Conservation (phyloP, 768 basidiomycete species). For the Leccinellum luteum region DNA sequence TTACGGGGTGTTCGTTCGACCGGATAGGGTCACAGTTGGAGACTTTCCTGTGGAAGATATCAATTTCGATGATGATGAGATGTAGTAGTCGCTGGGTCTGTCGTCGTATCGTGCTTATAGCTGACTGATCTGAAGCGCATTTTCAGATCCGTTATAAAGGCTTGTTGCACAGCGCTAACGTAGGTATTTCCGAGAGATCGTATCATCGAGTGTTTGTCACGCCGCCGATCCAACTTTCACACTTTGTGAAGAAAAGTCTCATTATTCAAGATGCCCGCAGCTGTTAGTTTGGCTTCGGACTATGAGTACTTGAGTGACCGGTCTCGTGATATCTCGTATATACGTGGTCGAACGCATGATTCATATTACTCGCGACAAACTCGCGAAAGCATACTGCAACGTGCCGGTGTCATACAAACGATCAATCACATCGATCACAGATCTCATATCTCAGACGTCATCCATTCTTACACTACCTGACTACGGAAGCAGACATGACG, state of each 20-base stretch:
- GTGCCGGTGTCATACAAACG: not conserved
- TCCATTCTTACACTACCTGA: not conserved
- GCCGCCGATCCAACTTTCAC: too few species aligned
- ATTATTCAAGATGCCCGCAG: too few species aligned
- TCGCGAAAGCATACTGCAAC: not conserved
- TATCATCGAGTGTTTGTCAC: too few species aligned
- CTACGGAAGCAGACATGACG: not conserved
- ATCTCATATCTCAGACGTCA: not conserved
- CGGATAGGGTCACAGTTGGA: constrained; percentile 77
- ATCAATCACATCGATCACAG: not conserved
- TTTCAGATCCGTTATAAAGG: not conserved
- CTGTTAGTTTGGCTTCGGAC: too few species aligned
- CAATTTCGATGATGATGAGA: constrained; percentile 71
- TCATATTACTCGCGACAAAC: not conserved
- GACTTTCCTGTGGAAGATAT: constrained; percentile 87
- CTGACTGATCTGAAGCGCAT: not conserved
- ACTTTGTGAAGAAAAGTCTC: too few species aligned
- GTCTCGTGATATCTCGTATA: too few species aligned
- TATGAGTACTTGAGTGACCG: too few species aligned
- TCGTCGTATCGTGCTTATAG: not conserved
- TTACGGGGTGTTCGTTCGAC: constrained; percentile 83
- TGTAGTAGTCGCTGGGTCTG: constrained; percentile 36
- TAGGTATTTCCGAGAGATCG: too few species aligned
- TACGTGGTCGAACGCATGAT: not conserved
- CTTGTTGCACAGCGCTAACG: too few species aligned